Evolutionary conservation across 192 early-diverging fungal genomes (phyloP).

Genomic region (Coemansia sp.): DNA sequence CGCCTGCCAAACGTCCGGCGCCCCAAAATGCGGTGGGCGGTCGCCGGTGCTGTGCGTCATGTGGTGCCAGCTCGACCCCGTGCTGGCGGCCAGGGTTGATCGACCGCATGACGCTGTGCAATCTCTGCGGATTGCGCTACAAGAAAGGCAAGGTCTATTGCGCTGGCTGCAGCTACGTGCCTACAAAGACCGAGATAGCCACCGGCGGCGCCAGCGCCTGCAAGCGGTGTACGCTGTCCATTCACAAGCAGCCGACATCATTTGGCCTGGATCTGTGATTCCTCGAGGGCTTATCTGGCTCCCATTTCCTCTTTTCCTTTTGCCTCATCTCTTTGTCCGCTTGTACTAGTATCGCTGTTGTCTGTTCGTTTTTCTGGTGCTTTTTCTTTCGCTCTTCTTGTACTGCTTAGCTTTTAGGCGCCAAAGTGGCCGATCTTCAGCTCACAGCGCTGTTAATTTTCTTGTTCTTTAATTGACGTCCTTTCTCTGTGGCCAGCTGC

Average conservation of each 20-base stretch:
- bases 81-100: constrained; percentile 60
- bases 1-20: constrained; percentile 18
- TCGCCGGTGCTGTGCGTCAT: constrained; percentile 53
- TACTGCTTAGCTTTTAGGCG: constrained; percentile 4
- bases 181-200: constrained; percentile 57
- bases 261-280: constrained; percentile 6
- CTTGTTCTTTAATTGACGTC: neutral
- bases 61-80: constrained; percentile 50
- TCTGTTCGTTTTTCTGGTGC: constrained; percentile 1
- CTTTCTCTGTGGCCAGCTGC: neutral
- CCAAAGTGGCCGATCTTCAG: neutral
- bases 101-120: constrained; percentile 57
- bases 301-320: neutral
- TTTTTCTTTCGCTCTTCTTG: constrained; percentile 3
- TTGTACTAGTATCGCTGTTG: constrained; percentile 10
- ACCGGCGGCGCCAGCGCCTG: constrained; percentile 51
- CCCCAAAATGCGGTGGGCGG: constrained; percentile 11
- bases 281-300: neutral
- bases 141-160: constrained; percentile 60
- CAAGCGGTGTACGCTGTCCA: constrained; percentile 38
- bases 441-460: neutral
- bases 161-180: constrained; percentile 52
- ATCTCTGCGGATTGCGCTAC: constrained; percentile 56
- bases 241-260: constrained; percentile 12
- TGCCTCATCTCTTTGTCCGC: neutral